Evolutionary conservation across 148 eudicot species (phyloP), one percentile per base, ranked within the genome.

Genomic region (Arctostaphylos glauca): DNA sequence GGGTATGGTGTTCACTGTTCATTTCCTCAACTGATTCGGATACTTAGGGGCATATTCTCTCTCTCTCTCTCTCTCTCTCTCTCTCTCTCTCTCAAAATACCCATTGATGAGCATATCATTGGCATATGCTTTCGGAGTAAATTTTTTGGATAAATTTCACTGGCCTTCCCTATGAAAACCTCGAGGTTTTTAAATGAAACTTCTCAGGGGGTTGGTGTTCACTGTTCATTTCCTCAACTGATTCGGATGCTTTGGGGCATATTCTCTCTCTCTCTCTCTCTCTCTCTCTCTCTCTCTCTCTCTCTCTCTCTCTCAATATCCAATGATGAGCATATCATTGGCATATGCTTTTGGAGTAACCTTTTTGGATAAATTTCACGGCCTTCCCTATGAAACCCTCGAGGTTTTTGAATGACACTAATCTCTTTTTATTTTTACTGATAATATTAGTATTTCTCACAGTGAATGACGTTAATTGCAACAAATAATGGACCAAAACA

Each of bases 11-110:
- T 3, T 52, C 48, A 38, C 43, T 54, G 79, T 76, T 25, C 41
- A 25, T 31, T 13, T 50, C 43, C 78, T 31, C 9, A 77, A 77
- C 80, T 54, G 80, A 77, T 77, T 77, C 80, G 80, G 64, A 55
- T 77, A 54, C 66, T 31, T 7, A 1, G 64, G 15, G 19, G 80
- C 25, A 77, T 77, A 77, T 77, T 77, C 80, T 71, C 74, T 67
- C 44, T 67, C 46, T 67, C 64, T 59, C 64, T 56, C 62, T 16
- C 66, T 59, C 66, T n/a, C 25, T 59, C 66, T n/a, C 64, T 59
- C 64, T 58, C 62, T 58, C 62, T 58, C 62, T 59, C 62, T 58
- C 41, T 9, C 38, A 15, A 15, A 21, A 64, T 23, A 25, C 25
- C 71, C 16, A 25, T 3, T 25, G 71, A 66, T 64, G 10, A 43